phyloP scores from a whole-genome alignment of 1,139 yeast genomes.

The Kurtzmaniella quercitrusa region DNA sequence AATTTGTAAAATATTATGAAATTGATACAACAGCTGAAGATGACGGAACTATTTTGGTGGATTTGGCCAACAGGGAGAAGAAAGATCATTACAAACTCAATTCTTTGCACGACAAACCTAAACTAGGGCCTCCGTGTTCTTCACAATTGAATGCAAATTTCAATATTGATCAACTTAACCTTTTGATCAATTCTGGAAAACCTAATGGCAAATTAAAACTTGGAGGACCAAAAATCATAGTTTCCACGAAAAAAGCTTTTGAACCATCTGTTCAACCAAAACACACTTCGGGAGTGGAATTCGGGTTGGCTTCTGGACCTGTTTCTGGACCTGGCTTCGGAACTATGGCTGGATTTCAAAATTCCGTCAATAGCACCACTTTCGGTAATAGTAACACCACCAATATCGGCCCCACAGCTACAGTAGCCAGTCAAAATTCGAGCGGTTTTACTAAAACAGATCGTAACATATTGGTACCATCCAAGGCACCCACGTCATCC shows the following conservation, averaged over 20 bases:
- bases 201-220: conserved; percentile 25
- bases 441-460: no score
- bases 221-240: not conserved
- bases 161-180: conserved; percentile 22
- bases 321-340: not conserved
- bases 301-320: not conserved
- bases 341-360: no score
- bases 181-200: conserved; percentile 36
- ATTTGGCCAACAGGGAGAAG: conserved; percentile 50
- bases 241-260: not conserved
- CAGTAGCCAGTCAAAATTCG: no score
- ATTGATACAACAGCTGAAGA: conserved; percentile 44
- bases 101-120: conserved; percentile 44
- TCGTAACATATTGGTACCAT: no score
- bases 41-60: conserved; percentile 35
- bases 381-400: no score
- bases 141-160: conserved; percentile 47
- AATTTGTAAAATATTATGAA: conserved; percentile 63
- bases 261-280: not conserved
- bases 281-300: not conserved
- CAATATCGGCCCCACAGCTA: no score
- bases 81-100: conserved; percentile 42
- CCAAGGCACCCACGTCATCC: no score
- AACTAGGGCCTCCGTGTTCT: conserved; percentile 55
- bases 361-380: no score